A percentile compares a stretch with the other conserved stretches of the same genome.
phyloP scores from a whole-genome alignment of 306 rosid species.

The Hippophae gyantsensis region DNA sequence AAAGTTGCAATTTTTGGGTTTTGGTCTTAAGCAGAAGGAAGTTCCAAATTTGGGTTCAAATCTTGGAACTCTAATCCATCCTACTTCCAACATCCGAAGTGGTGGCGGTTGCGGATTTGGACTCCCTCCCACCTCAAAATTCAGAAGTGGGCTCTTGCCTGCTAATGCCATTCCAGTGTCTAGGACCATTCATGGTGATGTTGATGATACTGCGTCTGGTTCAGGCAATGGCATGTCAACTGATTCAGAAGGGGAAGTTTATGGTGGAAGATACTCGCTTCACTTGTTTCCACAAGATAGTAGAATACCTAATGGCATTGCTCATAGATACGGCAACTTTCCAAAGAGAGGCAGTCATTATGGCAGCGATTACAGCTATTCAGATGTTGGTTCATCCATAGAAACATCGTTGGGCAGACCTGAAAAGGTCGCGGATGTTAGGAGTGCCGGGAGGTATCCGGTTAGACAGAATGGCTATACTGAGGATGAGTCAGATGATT shows the following conservation, averaged over 20 bases:
- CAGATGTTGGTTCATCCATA: constrained; percentile 90
- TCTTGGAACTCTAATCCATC: constrained; percentile 56
- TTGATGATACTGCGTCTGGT: constrained; percentile 46
- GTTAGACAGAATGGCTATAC: constrained; percentile 48
- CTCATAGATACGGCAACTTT: constrained; percentile 33
- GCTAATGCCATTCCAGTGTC: constrained; percentile 49
- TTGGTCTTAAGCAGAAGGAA: constrained; percentile 35
- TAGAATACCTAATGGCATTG: constrained; percentile 32
- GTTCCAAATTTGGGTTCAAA: constrained; percentile 28
- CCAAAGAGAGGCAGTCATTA: constrained; percentile 27
- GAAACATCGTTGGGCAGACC: constrained; percentile 55
- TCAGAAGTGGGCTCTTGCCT: constrained; percentile 86
- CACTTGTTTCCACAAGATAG: constrained; percentile 74
- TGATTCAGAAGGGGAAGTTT: constrained; percentile 65
- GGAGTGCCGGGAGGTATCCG: constrained; percentile 29
- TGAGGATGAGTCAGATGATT: constrained; percentile 82
- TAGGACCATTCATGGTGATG: constrained; percentile 25
- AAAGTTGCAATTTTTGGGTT: not conserved
- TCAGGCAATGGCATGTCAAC: constrained; percentile 51
- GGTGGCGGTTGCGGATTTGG: constrained; percentile 62
- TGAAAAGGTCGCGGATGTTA: constrained; percentile 22
- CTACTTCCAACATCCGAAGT: constrained; percentile 29
- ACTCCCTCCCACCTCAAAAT: constrained; percentile 73
- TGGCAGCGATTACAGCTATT: constrained; percentile 57
- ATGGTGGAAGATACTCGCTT: constrained; percentile 64